Evolutionary conservation across 768 basidiomycete species (phyloP).

Genomic region (Artomyces pyxidatus): DNA sequence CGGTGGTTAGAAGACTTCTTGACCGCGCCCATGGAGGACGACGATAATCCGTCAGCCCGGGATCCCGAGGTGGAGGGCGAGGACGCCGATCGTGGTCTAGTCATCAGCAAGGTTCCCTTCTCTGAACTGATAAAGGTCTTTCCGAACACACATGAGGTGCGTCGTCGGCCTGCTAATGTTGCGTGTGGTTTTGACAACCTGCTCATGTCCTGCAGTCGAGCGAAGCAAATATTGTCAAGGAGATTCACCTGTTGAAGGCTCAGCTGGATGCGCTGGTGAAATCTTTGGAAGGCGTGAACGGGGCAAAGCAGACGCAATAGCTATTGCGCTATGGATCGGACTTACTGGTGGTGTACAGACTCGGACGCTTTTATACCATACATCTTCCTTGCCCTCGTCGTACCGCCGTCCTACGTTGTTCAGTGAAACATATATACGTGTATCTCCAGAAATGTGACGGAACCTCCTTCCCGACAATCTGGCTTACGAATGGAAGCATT

Average conservation of each 20-base stretch:
- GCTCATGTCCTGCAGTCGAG: conserved; percentile 43
- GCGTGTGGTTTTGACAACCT: conserved; percentile 1
- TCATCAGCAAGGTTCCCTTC: conserved; percentile 67
- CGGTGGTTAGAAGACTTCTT: conserved; percentile 72
- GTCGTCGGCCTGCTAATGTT: conserved; percentile 18
- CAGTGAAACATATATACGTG: too few species aligned
- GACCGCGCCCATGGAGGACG: conserved; percentile 45
- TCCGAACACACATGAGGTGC: conserved; percentile 64
- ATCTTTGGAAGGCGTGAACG: conserved; percentile 29
- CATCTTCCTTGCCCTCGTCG: too few species aligned
- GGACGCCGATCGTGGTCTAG: conserved; percentile 43
- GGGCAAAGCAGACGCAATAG: too few species aligned
- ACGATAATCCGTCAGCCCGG: conserved; percentile 42
- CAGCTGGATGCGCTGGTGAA: conserved; percentile 30
- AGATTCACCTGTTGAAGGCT: conserved; percentile 49
- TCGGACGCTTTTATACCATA: too few species aligned
- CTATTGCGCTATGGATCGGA: too few species aligned
- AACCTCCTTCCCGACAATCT: too few species aligned
- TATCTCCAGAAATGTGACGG: too few species aligned
- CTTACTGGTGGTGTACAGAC: too few species aligned
- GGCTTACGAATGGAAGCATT: too few species aligned
- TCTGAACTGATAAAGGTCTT: conserved; percentile 61
- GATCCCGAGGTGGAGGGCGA: conserved; percentile 57
- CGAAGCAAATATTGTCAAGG: conserved; percentile 57
- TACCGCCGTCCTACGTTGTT: too few species aligned